Conservation (phyloP, 768 basidiomycete species). For the Lactarius psammicola region DNA sequence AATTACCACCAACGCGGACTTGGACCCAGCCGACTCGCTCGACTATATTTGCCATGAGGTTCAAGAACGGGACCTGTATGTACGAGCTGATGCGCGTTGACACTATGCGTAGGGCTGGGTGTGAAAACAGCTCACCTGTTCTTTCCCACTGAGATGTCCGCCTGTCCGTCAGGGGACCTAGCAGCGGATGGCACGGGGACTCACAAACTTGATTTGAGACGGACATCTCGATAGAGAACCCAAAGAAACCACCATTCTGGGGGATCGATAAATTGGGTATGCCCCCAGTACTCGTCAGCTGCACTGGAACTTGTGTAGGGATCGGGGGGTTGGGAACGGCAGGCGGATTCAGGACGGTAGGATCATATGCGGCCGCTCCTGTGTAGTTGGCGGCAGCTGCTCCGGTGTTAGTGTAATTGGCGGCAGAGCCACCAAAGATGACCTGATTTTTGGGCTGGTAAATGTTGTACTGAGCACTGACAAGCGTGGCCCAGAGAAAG, state of each 20-base stretch:
- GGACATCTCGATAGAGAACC: slow-evolving; percentile 77
- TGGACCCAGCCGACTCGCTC: slow-evolving; percentile 60
- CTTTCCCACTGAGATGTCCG: slow-evolving; percentile 45
- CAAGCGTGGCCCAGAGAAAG: neutral
- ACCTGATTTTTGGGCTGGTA: slow-evolving; percentile 27
- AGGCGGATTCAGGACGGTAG: slow-evolving; percentile 49
- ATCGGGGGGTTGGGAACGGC: slow-evolving; percentile 47
- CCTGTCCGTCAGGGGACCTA: slow-evolving; percentile 4
- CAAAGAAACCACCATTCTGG: slow-evolving; percentile 57
- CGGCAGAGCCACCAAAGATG: slow-evolving; percentile 24
- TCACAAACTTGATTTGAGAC: slow-evolving; percentile 64
- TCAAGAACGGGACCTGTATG: slow-evolving; percentile 65
- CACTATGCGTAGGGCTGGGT: neutral
- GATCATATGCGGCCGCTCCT: slow-evolving; percentile 51
- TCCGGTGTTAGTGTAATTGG: slow-evolving; percentile 27
- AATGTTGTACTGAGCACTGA: slow-evolving; percentile 8
- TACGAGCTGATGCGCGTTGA: slow-evolving; percentile 40
- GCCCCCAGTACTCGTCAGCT: slow-evolving; percentile 35
- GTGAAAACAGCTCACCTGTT: slow-evolving; percentile 33
- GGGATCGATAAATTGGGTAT: slow-evolving; percentile 41
- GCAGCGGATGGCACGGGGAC: slow-evolving; percentile 31
- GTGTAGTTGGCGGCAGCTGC: slow-evolving; percentile 46
- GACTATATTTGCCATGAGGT: slow-evolving; percentile 68
- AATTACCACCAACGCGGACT: slow-evolving; percentile 76
- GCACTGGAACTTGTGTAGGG: slow-evolving; percentile 44